Conservation (phyloP, 306 rosid species). For the Lupinus albus region DNA sequence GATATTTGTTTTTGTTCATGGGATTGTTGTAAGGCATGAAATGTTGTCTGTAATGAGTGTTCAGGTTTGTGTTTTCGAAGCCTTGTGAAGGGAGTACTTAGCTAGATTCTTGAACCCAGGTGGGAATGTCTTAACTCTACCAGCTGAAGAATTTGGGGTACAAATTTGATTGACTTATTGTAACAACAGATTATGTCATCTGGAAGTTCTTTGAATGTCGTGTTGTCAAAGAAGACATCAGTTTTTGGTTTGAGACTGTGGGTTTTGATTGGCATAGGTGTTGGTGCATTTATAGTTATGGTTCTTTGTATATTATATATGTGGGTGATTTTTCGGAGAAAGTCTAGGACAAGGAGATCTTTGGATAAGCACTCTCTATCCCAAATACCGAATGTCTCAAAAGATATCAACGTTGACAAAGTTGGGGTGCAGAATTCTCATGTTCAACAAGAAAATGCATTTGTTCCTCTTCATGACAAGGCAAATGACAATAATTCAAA, state of each 20-base stretch:
- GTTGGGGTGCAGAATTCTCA: slow-evolving; percentile 64
- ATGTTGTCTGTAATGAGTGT: slow-evolving; percentile 21
- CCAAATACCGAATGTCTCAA: slow-evolving; percentile 83
- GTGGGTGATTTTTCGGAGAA: slow-evolving; percentile 85
- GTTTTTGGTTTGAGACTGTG: slow-evolving; percentile 80
- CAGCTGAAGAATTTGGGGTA: slow-evolving; percentile 41
- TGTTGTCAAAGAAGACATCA: slow-evolving; percentile 70
- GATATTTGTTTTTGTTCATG: slow-evolving; percentile 15
- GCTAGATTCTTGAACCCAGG: slow-evolving; percentile 48
- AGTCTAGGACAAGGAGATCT: slow-evolving; percentile 75
- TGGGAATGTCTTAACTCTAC: slow-evolving; percentile 55
- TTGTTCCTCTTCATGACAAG: slow-evolving; percentile 56
- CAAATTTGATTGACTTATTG: slow-evolving; percentile 42
- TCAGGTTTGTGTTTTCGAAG: slow-evolving; percentile 10
- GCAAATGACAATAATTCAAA: slow-evolving; percentile 65
- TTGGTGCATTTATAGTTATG: slow-evolving; percentile 77
- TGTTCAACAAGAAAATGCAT: slow-evolving; percentile 56
- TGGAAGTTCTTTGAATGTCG: slow-evolving; percentile 59
- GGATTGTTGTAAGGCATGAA: slow-evolving; percentile 28
- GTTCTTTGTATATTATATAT: slow-evolving; percentile 71
- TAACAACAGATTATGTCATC: slow-evolving; percentile 59
- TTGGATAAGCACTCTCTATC: slow-evolving; percentile 56
- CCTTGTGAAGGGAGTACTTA: slow-evolving; percentile 36
- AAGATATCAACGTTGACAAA: slow-evolving; percentile 83
- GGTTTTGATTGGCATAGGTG: slow-evolving; percentile 83